These are phyloP conservation scores for Aspergillus hancockii DNA, from an alignment of 495 filamentous ascomycete species.

Conservation along the genomic window DNA sequence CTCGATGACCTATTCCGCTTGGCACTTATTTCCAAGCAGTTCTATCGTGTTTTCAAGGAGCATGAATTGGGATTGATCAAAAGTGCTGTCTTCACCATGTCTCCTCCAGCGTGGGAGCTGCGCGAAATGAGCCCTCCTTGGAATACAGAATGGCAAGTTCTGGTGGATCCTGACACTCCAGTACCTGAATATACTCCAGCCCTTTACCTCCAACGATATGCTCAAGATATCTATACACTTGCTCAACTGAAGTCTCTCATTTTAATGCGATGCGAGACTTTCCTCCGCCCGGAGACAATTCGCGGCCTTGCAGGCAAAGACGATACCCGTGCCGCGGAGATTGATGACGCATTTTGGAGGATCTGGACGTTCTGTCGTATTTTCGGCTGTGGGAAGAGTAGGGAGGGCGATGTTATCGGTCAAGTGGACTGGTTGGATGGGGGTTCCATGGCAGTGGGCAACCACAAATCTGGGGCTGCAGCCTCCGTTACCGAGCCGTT, in stretches of 20 bases:
- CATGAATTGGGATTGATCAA: conserved; percentile 60
- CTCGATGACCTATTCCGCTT: conserved; percentile 61
- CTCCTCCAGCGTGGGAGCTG: conserved; percentile 65
- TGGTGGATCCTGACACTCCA: conserved; percentile 46
- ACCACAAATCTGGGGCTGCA: conserved; percentile 26
- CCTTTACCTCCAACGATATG: conserved; percentile 57
- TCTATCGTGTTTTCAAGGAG: conserved; percentile 62
- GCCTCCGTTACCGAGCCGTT: conserved; percentile 47
- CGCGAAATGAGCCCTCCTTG: conserved; percentile 63
- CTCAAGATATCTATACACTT: conserved; percentile 59
- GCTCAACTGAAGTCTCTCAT: conserved; percentile 61
- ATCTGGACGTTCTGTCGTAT: conserved; percentile 72
- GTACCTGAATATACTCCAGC: conserved; percentile 59
- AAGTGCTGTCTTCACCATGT: conserved; percentile 54
- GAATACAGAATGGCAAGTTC: conserved; percentile 42
- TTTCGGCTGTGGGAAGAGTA: conserved; percentile 59
- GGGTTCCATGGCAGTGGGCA: conserved; percentile 48
- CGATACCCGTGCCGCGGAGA: conserved; percentile 47
- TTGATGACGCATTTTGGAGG: conserved; percentile 69
- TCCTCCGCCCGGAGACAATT: conserved; percentile 60
- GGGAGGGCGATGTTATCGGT: conserved; percentile 62
- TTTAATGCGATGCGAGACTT: conserved; percentile 57
- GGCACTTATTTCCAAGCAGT: conserved; percentile 55
- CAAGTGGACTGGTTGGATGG: conserved; percentile 68
- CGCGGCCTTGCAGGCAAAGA: conserved; percentile 55